Evolutionary conservation across 192 early-diverging fungal species (phyloP), one percentile per base, ranked within the genome.

Genomic region (Pilobolus umbonatus): DNA sequence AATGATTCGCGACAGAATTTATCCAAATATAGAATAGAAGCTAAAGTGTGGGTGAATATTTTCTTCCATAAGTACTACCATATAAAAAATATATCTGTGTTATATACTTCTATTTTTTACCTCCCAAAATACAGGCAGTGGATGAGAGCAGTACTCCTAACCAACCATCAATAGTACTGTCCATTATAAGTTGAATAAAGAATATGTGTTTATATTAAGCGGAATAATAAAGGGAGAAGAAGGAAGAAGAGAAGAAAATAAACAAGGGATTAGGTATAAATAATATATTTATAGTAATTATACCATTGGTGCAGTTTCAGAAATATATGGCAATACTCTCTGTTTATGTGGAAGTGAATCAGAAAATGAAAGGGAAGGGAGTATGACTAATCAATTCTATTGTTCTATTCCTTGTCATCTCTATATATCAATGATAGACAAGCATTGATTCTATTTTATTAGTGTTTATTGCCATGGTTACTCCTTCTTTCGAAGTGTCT

Each of bases 1-100:
- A 51, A 35, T 19, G 63, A 57, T 46, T 30, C 44, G 10, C 47
- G 46, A 5, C 43, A 38, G n/a, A 48, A 38, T 57, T n/a, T 57
- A 35, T 71, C 68, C 14, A 71, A 19, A 57, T 61, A 71, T 3
- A 71, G 62, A 35, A 71, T 55, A 9, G 68, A 59, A 11, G 68
- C 68, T 67, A 36, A 19, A 44, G n/a, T 7, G n/a, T 15, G n/a
- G n/a, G 3, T 17, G 19, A 42, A 42, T 17, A n/a, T n/a, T n/a
- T n/a, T n/a, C n/a, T n/a, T n/a, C n/a, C n/a, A n/a, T n/a, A n/a
- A n/a, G n/a, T n/a, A n/a, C n/a, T n/a, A n/a, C n/a, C n/a, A n/a
- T n/a, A n/a, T n/a, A n/a, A n/a, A n/a, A n/a, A n/a, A n/a, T n/a
- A n/a, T n/a, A n/a, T n/a, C n/a, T n/a, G n/a, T n/a, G n/a, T n/a